phyloP scores from a whole-genome alignment of 1,284 basidiomycete species.

The Exobasidium cylindrosporum region DNA sequence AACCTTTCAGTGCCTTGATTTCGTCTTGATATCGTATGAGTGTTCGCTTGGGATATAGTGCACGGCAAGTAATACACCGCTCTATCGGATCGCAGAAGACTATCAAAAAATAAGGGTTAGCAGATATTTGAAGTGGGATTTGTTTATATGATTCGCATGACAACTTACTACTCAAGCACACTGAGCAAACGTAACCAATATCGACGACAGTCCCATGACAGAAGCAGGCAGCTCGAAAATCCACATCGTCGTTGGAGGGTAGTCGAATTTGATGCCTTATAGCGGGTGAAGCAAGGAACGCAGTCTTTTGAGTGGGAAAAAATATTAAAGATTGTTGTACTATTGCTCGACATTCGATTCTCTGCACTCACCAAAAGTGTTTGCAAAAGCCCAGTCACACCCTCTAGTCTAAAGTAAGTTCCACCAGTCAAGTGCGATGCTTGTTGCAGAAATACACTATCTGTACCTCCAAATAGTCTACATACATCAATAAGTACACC shows the following conservation, averaged over 20 bases:
- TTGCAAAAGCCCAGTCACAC: constrained; percentile 58
- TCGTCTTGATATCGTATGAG: constrained; percentile 13
- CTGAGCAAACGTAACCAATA: constrained; percentile 85
- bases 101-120: constrained; percentile 1
- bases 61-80: constrained; percentile 26
- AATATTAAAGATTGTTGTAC: too few relatives aligned
- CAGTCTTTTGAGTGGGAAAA: constrained; percentile 13
- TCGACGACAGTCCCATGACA: constrained; percentile 97
- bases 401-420: constrained; percentile 79
- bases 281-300: constrained; percentile 55
- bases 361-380: constrained; percentile 31
- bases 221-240: constrained; percentile 96
- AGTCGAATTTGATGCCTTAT: constrained; percentile 75
- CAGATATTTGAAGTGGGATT: neutral
- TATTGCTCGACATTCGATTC: too few relatives aligned
- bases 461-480: constrained; percentile 76
- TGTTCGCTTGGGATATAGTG: constrained; percentile 19
- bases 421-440: constrained; percentile 92
- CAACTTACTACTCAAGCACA: constrained; percentile 47
- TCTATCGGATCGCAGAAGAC: constrained; percentile 31
- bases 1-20: neutral
- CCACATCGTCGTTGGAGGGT: constrained; percentile 89
- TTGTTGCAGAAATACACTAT: constrained; percentile 95
- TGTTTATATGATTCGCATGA: too few relatives aligned
- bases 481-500: constrained; percentile 94